Base-by-base conservation (phyloP, 2,329 filamentous ascomycete genomes). In the Sporothrix schenckii region DNA sequence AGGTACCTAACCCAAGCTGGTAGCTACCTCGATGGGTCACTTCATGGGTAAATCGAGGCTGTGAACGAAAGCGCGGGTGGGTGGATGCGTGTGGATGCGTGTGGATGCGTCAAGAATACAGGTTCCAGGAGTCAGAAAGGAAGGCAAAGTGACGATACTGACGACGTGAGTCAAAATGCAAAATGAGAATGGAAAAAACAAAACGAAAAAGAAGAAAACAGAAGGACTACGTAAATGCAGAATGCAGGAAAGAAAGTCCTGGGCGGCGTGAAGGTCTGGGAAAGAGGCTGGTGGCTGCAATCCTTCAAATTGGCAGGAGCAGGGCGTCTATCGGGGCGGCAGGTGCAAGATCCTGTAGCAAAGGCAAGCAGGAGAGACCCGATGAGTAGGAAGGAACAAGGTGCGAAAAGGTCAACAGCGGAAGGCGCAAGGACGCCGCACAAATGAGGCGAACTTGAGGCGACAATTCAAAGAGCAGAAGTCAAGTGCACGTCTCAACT, bases 131-230 rank as follows among this genome's bases (percentile, higher is more conserved):
- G 60, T 49, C 60, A 50, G 21, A 50, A 65, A 4, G 21, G 6
- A 53, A 24, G 30, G 30, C n/a, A 41, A 41, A 52, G 47, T 66
- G 61, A 52, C 61, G 61, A 66, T 66, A 16, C 19, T 39, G 44
- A 44, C 30, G 60, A 50, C 58, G 60, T 66, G 61, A 66, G 47
- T 66, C 61, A 66, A 66, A 27, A 66, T 66, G 61, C 47, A n/a
- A 44, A 14, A 44, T n/a, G 21, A 19, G 54, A 58, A 11, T 39
- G 27, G 3, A 10, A 58, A 65, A 49, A 30, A n/a, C 21, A 50
- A 44, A 30, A 63, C 47, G n/a, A 1, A 60, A 11, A 41, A 44
- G 13, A 14, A 11, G 13, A 10, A 14, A 44, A 14, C 13, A 2
- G 41, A 44, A 14, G 41, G 41, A 6, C 41, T 30, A 30, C 27